These are phyloP conservation scores for Globisporangium uncinulatum DNA, from an alignment of 352 stramenopile species.

Conservation along the genomic window DNA sequence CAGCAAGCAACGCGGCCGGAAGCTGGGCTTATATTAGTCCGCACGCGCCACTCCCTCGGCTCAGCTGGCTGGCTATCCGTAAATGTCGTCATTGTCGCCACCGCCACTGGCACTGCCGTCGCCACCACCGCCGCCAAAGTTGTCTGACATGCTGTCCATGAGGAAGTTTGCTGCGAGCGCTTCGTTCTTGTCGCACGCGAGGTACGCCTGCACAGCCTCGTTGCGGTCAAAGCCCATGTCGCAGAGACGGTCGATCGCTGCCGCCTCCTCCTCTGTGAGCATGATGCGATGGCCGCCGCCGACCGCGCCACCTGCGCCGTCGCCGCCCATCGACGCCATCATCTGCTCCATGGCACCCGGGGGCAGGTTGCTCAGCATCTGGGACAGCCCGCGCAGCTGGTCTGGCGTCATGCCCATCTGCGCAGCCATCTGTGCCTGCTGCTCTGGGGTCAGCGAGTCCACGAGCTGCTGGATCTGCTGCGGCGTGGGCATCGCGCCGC, in stretches of 20 bases:
- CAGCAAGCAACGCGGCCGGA: not conserved
- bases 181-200: slow-evolving; percentile 99
- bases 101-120: slow-evolving; percentile 32
- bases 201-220: slow-evolving; percentile 96
- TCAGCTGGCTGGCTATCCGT: slow-evolving; percentile 56
- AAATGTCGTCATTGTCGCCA: slow-evolving; percentile 87
- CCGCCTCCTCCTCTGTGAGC: slow-evolving; percentile 74
- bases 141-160: slow-evolving; percentile 90
- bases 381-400: slow-evolving; percentile 77
- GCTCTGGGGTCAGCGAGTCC: slow-evolving; percentile 67
- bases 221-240: slow-evolving; percentile 88
- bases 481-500: slow-evolving; percentile 56
- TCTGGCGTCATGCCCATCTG: slow-evolving; percentile 85
- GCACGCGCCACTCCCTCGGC: slow-evolving; percentile 8
- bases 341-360: slow-evolving; percentile 83
- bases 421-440: slow-evolving; percentile 74
- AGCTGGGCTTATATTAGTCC: not conserved
- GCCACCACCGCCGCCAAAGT: slow-evolving; percentile 36
- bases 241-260: slow-evolving; percentile 67
- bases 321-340: slow-evolving; percentile 74
- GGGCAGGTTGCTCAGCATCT: slow-evolving; percentile 83
- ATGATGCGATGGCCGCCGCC: slow-evolving; percentile 59
- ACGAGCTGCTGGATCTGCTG: slow-evolving; percentile 84
- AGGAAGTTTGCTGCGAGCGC: slow-evolving; percentile 98
- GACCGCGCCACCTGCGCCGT: slow-evolving; percentile 31